Evolutionary conservation across 768 basidiomycete genomes (phyloP), one percentile per base, ranked within the genome.

Genomic region (Phanerodontia chrysosporium): DNA sequence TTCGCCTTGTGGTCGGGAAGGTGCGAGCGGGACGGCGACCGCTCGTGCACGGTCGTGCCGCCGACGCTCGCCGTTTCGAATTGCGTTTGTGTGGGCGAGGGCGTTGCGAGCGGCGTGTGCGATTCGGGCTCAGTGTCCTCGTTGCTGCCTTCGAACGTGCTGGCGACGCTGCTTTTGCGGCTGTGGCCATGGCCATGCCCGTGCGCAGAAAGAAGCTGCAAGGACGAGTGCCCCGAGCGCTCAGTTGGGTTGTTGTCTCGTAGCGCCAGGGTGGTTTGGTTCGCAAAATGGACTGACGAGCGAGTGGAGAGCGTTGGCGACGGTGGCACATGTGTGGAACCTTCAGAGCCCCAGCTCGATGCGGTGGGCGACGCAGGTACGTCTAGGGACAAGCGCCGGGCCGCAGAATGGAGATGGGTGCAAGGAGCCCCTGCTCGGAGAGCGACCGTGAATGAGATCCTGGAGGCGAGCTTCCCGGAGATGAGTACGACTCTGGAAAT

Each of bases 221-320:
- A 74, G 9, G 82, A 85, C 1, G 79, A 72, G 18, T 77, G 60
- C n/a, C 83, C 88, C 28, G 73, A 76, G 30, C 72, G 75, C 32
- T 80, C 79, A 22, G 87, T 80, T 0, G 88, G 90, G 42, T 80
- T 78, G 66, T 91, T 92, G 45, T 86, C 82, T 36, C 91, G 83
- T 49, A 93, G 68, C 3, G 79, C 78, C 3, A 83, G 73, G 7
- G 84, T 75, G 2, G 82, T 80, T 10, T 44, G 49, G 14, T 28
- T 54, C 30, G 67, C 71, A 59, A 87, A 90, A 32, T 84, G 81
- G 0, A 82, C 78, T 0, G 83, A 83, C 2, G 87, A 88, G 16
- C 76, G 79, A 2, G 78, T 81, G 0, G 91, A 90, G 10, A 90
- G 77, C 0, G 90, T 91, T 0, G 90, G 91, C 0, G 90, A 92